Percentiles rank a stretch among this genome's conserved stretches.
phyloP scores from a whole-genome alignment of 2,329 filamentous ascomycete genomes.

The Fusarium domesticum region DNA sequence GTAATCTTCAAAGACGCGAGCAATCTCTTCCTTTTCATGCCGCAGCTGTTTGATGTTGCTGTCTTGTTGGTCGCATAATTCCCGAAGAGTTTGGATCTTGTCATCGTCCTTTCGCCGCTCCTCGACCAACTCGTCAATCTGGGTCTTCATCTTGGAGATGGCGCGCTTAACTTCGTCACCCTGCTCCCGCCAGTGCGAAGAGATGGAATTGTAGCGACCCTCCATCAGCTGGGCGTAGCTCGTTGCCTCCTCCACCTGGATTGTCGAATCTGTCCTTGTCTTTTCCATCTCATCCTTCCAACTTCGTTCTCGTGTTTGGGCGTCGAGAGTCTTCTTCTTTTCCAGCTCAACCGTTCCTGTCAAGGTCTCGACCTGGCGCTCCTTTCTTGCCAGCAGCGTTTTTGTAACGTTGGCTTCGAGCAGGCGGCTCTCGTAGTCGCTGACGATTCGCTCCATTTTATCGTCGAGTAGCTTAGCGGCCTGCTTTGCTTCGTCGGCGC shows the following conservation, averaged over 20 bases:
- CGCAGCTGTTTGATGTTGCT: conserved; percentile 60
- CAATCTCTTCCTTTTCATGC: conserved; percentile 61
- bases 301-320: conserved; percentile 56
- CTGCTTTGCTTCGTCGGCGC: conserved; percentile 68
- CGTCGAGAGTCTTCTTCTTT: conserved; percentile 57
- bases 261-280: conserved; percentile 55
- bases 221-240: conserved; percentile 65
- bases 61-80: conserved; percentile 71
- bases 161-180: conserved; percentile 58
- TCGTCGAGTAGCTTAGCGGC: conserved; percentile 65
- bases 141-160: conserved; percentile 47
- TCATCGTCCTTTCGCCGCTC: conserved; percentile 59
- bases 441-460: conserved; percentile 65
- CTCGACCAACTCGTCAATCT: conserved; percentile 53
- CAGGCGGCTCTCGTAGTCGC: conserved; percentile 66
- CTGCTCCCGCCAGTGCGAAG: conserved; percentile 64
- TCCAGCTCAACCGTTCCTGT: conserved; percentile 63
- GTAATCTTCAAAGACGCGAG: conserved; percentile 59
- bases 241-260: conserved; percentile 64
- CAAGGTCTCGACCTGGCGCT: conserved; percentile 69
- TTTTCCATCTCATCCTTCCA: conserved; percentile 66
- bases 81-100: conserved; percentile 61
- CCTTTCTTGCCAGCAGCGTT: conserved; percentile 66
- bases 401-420: conserved; percentile 70
- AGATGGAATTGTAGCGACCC: conserved; percentile 65